These are phyloP conservation scores for Kwoniella heveanensis DNA, from an alignment of 768 basidiomycete species.

Conservation along the genomic window DNA sequence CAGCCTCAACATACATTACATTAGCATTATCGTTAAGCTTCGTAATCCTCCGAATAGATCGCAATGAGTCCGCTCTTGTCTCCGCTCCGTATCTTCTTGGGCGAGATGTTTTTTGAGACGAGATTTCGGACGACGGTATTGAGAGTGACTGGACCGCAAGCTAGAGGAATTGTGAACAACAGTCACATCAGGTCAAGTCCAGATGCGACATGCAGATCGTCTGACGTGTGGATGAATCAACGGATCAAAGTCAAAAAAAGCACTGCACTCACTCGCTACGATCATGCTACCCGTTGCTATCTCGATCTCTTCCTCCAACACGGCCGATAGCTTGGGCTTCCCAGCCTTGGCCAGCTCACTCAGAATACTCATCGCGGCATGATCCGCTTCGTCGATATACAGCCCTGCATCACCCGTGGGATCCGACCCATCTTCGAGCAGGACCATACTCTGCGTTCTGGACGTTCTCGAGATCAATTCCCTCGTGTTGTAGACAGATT, in stretches of 20 bases:
- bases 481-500: slow-evolving; percentile 20
- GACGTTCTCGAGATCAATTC: slow-evolving; percentile 30
- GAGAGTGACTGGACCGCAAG: slow-evolving; percentile 72
- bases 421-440: slow-evolving; percentile 34
- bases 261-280: slow-evolving; percentile 73
- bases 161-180: too few species aligned
- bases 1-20: too few species aligned
- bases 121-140: slow-evolving; percentile 70
- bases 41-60: slow-evolving; percentile 71
- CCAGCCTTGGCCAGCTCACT: slow-evolving; percentile 69
- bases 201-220: too few species aligned
- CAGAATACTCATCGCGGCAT: slow-evolving; percentile 64
- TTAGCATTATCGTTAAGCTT: slow-evolving; percentile 61
- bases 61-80: slow-evolving; percentile 66
- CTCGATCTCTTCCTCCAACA: slow-evolving; percentile 69
- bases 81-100: slow-evolving; percentile 61
- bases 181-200: too few species aligned
- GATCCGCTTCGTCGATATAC: slow-evolving; percentile 64
- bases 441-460: slow-evolving; percentile 49
- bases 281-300: slow-evolving; percentile 63
- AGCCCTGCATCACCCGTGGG: slow-evolving; percentile 33
- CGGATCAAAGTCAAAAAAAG: too few species aligned
- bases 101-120: slow-evolving; percentile 66
- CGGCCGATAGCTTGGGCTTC: slow-evolving; percentile 66
- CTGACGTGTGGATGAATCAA: too few species aligned